Base-by-base conservation (phyloP, 176 grass and related monocot species). In the Oropetium thomaeum region DNA sequence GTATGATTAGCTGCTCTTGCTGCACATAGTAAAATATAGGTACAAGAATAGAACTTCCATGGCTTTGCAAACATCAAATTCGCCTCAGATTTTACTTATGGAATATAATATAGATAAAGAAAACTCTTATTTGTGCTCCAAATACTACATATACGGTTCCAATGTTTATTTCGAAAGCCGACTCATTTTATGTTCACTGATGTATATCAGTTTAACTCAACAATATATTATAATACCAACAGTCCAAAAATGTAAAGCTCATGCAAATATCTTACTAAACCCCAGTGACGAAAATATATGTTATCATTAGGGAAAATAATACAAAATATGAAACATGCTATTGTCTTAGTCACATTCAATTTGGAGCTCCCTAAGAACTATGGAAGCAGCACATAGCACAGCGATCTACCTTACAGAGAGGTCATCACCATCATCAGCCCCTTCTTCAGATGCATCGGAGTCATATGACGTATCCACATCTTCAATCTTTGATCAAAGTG, bases 401-500 rank as follows among this genome's bases (percentile, higher is more conserved):
- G 62, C 27, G 23, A 75, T 79, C 45, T 94, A 94, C 91, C 91
- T 90, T 83, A 84, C 82, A 90, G 88, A 94, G 65, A 90, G 85
- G 68, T 89, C 91, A 83, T 90, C 91, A 60, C 74, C 85, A 86
- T 88, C 85, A 65, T 83, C 88, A 58, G 62, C 86, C 65, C 74
- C 78, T 47, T 94, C 88, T 22, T 94, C 88, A 37, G 77, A 74
- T 81, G 86, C 88, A 74, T 90, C 91, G 29, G 84, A 85, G 64
- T 85, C 85, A 61, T 60, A 75, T 31, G 88, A 44, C 31, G 63
- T 47, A 79, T 94, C 88, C 74, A 61, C 32, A 61, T 77, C 84
- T 82, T 94, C 91, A 85, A 94, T 34, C 91, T 94, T 82, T 66
- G 73, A 94, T 45, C 84, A 88, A 79, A 87, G 81, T 73, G 80